Percentiles rank a stretch among this genome's conserved stretches.
These are phyloP conservation scores for Diphasiastrum complanatum DNA, from an alignment of 83 land plant genomes.

Conservation along the genomic window DNA sequence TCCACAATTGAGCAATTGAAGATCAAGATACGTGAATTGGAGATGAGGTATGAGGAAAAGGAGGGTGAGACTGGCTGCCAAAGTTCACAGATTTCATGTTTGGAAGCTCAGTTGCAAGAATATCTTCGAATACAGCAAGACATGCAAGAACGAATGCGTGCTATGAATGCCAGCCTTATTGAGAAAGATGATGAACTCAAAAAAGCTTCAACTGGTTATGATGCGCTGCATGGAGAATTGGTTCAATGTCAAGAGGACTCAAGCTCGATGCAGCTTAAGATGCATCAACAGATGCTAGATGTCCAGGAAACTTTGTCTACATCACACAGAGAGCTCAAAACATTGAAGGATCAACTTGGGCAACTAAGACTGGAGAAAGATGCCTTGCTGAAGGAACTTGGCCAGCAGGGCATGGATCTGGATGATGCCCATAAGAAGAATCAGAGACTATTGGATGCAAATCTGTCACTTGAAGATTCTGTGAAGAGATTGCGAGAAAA, in stretches of 20 bases:
- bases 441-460: slow-evolving; percentile 5
- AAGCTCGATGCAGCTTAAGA: neutral
- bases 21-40: slow-evolving; percentile 14
- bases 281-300: neutral
- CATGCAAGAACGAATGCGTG: slow-evolving; percentile 9
- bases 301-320: neutral
- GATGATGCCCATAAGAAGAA: neutral
- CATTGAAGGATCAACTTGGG: neutral
- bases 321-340: neutral
- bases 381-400: neutral
- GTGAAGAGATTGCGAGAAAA: slow-evolving; percentile 6
- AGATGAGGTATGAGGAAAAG: slow-evolving; percentile 14
- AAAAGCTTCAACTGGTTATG: neutral
- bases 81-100: neutral
- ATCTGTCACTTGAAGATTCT: neutral
- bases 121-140: slow-evolving; percentile 8
- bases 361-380: slow-evolving; percentile 4
- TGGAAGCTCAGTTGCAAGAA: slow-evolving; percentile 6
- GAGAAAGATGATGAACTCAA: neutral
- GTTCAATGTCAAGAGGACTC: neutral
- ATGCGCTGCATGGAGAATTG: neutral
- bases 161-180: neutral
- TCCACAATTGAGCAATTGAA: slow-evolving; percentile 20
- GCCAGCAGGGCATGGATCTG: neutral
- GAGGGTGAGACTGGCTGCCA: slow-evolving; percentile 1